phyloP scores from a whole-genome alignment of 2,329 filamentous ascomycete genomes.

The Colletotrichum cereale region DNA sequence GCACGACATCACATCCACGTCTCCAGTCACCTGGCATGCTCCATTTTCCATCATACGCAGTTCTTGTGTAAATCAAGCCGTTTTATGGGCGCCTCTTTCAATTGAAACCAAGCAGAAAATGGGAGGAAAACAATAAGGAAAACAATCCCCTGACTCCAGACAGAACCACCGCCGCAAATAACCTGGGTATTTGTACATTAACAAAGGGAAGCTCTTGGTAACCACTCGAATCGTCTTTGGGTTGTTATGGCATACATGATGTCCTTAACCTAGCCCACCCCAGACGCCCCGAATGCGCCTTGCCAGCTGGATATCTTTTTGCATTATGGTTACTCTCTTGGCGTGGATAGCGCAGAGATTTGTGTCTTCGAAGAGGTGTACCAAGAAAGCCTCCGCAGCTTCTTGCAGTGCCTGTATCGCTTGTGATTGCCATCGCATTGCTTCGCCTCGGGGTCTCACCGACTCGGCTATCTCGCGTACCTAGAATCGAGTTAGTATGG shows the following conservation, averaged over 20 bases:
- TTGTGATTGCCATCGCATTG: slow-evolving; percentile 95
- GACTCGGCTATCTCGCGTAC: slow-evolving; percentile 80
- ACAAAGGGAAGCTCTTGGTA: background rate
- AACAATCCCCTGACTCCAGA: slow-evolving; percentile 19
- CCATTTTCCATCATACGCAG: background rate
- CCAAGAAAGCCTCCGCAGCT: slow-evolving; percentile 94
- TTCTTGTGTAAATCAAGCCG: background rate
- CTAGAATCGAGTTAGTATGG: slow-evolving; percentile 49
- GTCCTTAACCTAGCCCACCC: slow-evolving; percentile 73
- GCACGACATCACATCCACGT: background rate
- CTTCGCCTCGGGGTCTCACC: slow-evolving; percentile 71
- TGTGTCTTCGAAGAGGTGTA: slow-evolving; percentile 96
- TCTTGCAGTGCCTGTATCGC: slow-evolving; percentile 95
- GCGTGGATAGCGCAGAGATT: slow-evolving; percentile 98
- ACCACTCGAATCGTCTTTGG: background rate
- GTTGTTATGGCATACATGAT: background rate
- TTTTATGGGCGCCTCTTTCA: background rate
- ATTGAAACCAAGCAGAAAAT: background rate
- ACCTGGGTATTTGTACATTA: slow-evolving; percentile 17
- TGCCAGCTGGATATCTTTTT: slow-evolving; percentile 96
- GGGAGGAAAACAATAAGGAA: background rate
- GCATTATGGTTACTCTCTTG: slow-evolving; percentile 96
- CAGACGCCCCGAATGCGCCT: slow-evolving; percentile 82
- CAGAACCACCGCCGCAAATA: background rate
- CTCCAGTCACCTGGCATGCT: background rate